Evolutionary conservation across 2,329 filamentous ascomycete species (phyloP), one percentile per base, ranked within the genome.

Genomic region (Mycocentrospora acerina): DNA sequence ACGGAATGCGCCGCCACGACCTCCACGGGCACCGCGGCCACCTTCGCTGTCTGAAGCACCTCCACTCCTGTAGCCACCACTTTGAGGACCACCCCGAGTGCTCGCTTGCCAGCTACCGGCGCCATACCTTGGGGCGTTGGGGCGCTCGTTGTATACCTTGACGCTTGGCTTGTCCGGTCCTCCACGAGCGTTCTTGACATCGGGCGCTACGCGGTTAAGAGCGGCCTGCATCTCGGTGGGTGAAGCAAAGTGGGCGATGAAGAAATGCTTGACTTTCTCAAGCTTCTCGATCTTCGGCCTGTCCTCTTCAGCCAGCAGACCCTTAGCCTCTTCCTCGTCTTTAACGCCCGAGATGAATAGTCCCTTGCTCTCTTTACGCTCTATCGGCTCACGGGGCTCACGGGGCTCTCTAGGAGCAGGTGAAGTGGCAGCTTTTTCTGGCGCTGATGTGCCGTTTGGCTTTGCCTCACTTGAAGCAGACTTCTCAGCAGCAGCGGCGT

Each of bases 291-390:
- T 88, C 72, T 94, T 96, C 22, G 79, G 64, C 62, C 82, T 84
- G 62, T 96, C 89, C 57, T 95, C 88, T 10, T 93, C 83, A 1
- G 81, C 76, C 62, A 98, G 91, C 16, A 95, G 76, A 24, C 88
- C 83, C 40, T 85, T 84, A 25, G 88, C 85, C 44, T 90, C 87
- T 22, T 95, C 88, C 51, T 91, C 88, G 37, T 80, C 86, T 57
- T 83, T 87, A 15, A 90, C 83, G 59, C 90, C 90, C 72, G 87
- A 88, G 44, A 98, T 83, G 68, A 96, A 98, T 14, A 98, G 79
- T 32, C 88, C 91, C 57, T 89, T 85, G 53, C 85, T 88, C 59
- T 89, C 79, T 59, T 72, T 71, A 44, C 70, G 68, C 51, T 68
- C 78, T 13, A 77, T 71, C 9, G 5, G 19, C 19, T 22, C 19